Evolutionary conservation across 2,329 filamentous ascomycete species (phyloP).

Genomic region (Fusarium nygamai): DNA sequence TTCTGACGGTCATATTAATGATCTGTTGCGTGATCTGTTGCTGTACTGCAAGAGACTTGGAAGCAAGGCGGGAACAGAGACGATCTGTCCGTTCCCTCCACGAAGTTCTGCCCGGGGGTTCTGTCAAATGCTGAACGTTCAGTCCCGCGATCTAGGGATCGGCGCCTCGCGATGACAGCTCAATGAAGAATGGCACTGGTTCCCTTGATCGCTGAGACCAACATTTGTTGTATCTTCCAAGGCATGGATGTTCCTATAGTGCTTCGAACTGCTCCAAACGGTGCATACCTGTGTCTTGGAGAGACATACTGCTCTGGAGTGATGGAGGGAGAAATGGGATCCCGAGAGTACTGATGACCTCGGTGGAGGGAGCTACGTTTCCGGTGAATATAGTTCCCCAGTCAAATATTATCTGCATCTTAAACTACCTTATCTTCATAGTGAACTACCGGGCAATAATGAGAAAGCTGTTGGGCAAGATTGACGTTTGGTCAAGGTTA

Average conservation of each 20-base stretch:
- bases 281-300: not conserved
- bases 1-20: not conserved
- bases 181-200: not conserved
- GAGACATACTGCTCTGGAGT: not conserved
- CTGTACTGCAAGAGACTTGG: not conserved
- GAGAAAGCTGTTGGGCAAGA: too few species aligned
- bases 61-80: not conserved
- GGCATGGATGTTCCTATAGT: not conserved
- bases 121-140: too few species aligned
- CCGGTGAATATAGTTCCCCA: too few species aligned
- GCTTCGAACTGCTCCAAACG: accelerated
- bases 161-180: not conserved
- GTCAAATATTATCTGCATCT: too few species aligned
- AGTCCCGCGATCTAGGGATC: too few species aligned
- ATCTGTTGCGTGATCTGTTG: not conserved
- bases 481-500: too few species aligned
- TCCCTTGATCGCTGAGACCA: not conserved
- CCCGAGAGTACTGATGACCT: too few species aligned
- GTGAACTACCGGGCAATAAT: too few species aligned
- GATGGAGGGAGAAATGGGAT: not conserved
- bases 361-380: too few species aligned
- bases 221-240: not conserved
- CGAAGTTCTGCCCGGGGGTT: accelerated
- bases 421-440: accelerated
- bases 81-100: not conserved